Evolutionary conservation across 306 rosid genomes (phyloP), one percentile per base, ranked within the genome.

Genomic region (Senna siamea): DNA sequence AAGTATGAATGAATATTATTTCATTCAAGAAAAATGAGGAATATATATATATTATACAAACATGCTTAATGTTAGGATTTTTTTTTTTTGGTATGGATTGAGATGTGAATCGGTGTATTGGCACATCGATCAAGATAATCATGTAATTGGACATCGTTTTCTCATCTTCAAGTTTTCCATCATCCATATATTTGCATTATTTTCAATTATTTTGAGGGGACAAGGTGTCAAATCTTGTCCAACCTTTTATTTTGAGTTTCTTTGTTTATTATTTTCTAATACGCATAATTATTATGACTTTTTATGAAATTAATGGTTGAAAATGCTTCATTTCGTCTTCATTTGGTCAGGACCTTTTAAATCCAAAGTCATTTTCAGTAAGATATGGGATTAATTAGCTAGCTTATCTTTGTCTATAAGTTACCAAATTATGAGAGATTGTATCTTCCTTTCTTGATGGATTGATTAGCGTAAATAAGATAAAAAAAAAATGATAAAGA

Each of bases 141-240:
- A 2, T 13, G 57, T 61, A 75, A 65, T 76, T 76, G 43, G 37
- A 44, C 38, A 18, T 57, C 5, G n/a, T 17, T 26, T 67, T 48
- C 11, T 60, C 32, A 22, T 73, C 34, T 30, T 48, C n/a, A n/a
- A n/a, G n/a, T 17, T 26, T 67, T 48, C 11, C 32, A 22, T 73
- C 34, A 19, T 48, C 22, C 19, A 35, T 48, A 4, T 38, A 3
- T 23, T 58, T 57, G 53, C 80, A 85, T 78, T 80, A 80, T 87
- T 75, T 80, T 80, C 78, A 74, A 80, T 75, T 74, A 78, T 77
- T 54, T 60, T 55, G 72, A 69, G 75, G 75, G 71, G 59, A 73
- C 77, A 43, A n/a, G 10, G 13, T 30, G 70, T 51, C 78, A 69
- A 80, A 51, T 69, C 75, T 12, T 73, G 67, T 34, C 53, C 78